Base-by-base conservation (phyloP, 495 filamentous ascomycete genomes). In the Penicillium antarcticum region DNA sequence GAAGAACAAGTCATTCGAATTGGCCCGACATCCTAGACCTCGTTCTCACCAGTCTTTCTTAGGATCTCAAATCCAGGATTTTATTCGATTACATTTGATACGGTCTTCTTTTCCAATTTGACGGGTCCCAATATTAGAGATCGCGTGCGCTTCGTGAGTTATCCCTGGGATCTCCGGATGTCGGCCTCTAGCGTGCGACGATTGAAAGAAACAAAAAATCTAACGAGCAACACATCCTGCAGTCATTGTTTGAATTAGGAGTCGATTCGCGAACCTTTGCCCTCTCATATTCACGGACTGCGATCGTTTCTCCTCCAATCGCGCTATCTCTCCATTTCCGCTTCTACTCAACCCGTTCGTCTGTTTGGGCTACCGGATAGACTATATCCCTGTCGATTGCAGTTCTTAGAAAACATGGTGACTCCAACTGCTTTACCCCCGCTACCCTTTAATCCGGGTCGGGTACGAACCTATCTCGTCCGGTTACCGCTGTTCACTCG, bases 401-500 rank as follows among this genome's bases (percentile, higher is more conserved):
- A 24, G 31, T 43, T 14, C 16, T 35, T 18, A 43, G 36, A 46
- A 38, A 69, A 11, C 16, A 75, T 73, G 71, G 61, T 65, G n/a
- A 70, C 71, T 21, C 72, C 72, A 0, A 58, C 68, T 42, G 68
- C 72, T 40, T 53, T 75, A 24, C 72, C 73, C 9, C 71, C 72
- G 10, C 53, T 77, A 19, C 74, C 76, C 13, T 78, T 80, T 61
- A 76, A 78, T 61, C 73, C 75, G 23, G 60, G 62, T n/a, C 63
- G 73, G 51, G 60, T 80, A n/a, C 74, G 77, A 34, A 82, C 84
- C 13, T 97, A 95, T 67, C 53, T 96, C 56, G 74, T 89, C 51
- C 87, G 91, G 7, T 73, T 98, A n/a, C 94, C 94, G 38, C 75
- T 97, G 2, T 87, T 91, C 58, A 96, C 94, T 26, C 86, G 91